Conservation (phyloP, 2,329 filamentous ascomycete species). For the Aspergillus latus region DNA sequence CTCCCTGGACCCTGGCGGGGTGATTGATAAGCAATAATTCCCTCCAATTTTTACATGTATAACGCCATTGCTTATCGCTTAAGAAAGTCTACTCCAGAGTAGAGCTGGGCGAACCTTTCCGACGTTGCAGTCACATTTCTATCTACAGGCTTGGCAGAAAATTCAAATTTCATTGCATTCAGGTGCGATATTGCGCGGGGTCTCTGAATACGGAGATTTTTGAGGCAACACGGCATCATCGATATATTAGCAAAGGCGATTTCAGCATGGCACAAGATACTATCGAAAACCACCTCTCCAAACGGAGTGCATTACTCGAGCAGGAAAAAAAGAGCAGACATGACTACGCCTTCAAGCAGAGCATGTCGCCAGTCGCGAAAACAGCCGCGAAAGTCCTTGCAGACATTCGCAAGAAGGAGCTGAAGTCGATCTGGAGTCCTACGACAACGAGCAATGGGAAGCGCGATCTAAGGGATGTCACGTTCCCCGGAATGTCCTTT, state of each 20-base stretch:
- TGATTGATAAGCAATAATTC: background rate
- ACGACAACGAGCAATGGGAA: background rate
- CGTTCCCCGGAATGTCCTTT: conserved; percentile 17
- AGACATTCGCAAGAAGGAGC: conserved; percentile 10
- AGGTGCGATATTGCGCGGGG: too few relatives aligned
- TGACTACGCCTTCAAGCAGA: conserved; percentile 15
- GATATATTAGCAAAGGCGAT: too few relatives aligned
- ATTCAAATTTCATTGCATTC: background rate
- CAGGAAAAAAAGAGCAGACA: conserved; percentile 11
- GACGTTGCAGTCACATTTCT: background rate
- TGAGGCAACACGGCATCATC: too few relatives aligned
- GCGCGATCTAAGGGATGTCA: conserved; percentile 8
- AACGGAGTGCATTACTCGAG: conserved; percentile 9
- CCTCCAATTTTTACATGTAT: background rate
- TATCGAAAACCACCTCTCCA: conserved; percentile 4
- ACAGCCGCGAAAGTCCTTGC: conserved; percentile 9
- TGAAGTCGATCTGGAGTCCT: conserved; percentile 9
- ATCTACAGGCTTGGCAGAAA: background rate
- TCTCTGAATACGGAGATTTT: too few relatives aligned
- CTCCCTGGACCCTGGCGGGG: too few relatives aligned
- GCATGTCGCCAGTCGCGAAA: conserved; percentile 12
- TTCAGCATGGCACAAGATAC: conserved; percentile 1
- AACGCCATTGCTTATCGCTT: background rate
- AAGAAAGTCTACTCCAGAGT: background rate
- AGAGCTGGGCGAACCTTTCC: background rate